Conservation (phyloP, 2,329 filamentous ascomycete genomes). For the Alternaria metachromatica region DNA sequence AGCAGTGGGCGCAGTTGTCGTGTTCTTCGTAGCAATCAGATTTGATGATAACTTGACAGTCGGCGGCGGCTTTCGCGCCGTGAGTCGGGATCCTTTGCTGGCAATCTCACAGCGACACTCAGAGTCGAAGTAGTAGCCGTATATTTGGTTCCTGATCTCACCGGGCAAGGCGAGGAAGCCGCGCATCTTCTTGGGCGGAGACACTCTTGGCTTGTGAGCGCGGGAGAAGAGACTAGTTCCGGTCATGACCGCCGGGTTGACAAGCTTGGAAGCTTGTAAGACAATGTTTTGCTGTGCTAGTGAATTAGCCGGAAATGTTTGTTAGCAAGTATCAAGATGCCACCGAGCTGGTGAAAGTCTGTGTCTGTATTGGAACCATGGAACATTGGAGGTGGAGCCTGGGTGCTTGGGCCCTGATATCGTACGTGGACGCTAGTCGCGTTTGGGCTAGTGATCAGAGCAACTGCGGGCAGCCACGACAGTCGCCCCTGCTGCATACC, state of each 20-base stretch:
- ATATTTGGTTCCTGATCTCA: conserved; percentile 60
- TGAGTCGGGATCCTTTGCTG: conserved; percentile 17
- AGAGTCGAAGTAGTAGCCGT: conserved; percentile 45
- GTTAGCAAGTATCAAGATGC: background rate
- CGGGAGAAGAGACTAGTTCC: conserved; percentile 20
- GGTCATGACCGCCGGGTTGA: background rate
- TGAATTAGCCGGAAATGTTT: background rate
- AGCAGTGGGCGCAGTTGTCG: background rate
- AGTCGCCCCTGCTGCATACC: conserved; percentile 32
- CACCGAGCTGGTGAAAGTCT: background rate
- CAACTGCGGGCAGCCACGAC: conserved; percentile 25
- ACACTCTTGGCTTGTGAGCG: conserved; percentile 6
- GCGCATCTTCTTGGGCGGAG: conserved; percentile 19
- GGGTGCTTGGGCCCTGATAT: background rate
- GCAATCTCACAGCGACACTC: conserved; percentile 36
- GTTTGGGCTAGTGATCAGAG: conserved; percentile 14
- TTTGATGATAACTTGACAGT: conserved; percentile 23
- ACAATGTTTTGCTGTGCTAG: background rate
- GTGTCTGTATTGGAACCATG: background rate
- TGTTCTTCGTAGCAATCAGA: background rate
- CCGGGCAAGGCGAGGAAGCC: conserved; percentile 52
- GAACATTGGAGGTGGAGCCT: background rate
- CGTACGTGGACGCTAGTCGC: background rate
- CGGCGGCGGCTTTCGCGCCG: background rate
- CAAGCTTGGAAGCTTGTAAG: background rate